Evolutionary conservation across 1,284 basidiomycete genomes (phyloP).

Genomic region (Sanghuangporus baumii): DNA sequence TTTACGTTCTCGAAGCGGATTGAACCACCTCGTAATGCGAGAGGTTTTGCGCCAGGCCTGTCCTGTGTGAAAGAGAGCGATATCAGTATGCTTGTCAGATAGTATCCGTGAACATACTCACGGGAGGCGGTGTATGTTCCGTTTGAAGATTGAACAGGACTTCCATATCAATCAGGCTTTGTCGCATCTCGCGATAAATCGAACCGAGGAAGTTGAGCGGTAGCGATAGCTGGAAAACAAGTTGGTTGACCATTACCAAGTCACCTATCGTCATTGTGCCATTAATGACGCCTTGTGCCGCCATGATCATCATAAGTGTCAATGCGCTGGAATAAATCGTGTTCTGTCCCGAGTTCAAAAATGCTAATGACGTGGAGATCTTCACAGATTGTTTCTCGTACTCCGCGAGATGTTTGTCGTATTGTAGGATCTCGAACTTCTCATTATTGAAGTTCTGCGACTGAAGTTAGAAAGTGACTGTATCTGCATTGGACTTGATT

Average conservation of each 20-base stretch:
- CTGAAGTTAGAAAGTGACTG: not conserved
- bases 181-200: conserved; percentile 94
- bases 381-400: conserved; percentile 94
- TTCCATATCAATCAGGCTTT: conserved; percentile 97
- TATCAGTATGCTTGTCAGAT: not conserved
- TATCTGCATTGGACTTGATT: not conserved
- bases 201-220: conserved; percentile 97
- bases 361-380: conserved; percentile 91
- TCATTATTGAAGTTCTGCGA: conserved; percentile 95
- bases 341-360: conserved; percentile 94
- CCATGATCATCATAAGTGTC: conserved; percentile 94
- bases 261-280: conserved; percentile 98
- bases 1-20: conserved; percentile 92
- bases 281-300: conserved; percentile 90
- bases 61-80: conserved; percentile 45
- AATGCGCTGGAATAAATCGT: conserved; percentile 91
- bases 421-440: conserved; percentile 84
- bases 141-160: conserved; percentile 89
- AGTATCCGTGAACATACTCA: conserved; percentile 23
- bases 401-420: conserved; percentile 81
- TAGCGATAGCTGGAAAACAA: conserved; percentile 96
- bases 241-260: conserved; percentile 97
- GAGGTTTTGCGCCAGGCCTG: conserved; percentile 58
- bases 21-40: conserved; percentile 74
- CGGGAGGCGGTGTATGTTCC: conserved; percentile 71